phyloP scores from a whole-genome alignment of 805 yeast species.

The Cephaloascus albidus region DNA sequence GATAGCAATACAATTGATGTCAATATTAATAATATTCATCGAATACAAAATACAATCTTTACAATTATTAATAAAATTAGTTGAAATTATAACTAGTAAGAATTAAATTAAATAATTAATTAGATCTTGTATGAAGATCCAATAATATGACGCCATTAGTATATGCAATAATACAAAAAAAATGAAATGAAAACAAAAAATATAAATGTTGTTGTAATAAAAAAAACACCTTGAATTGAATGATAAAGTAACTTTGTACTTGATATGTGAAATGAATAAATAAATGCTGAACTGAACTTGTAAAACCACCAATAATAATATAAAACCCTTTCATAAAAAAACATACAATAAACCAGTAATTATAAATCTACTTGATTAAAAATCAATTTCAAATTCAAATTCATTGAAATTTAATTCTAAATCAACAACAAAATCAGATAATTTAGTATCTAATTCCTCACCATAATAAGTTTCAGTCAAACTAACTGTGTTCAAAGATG shows the following conservation, averaged over 20 bases:
- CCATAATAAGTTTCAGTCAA: not conserved
- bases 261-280: not conserved
- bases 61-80: too few relatives aligned
- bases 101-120: too few relatives aligned
- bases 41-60: too few relatives aligned
- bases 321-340: not conserved
- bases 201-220: too few relatives aligned
- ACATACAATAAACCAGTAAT: not conserved
- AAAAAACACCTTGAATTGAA: not conserved
- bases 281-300: not conserved
- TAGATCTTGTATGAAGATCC: too few relatives aligned
- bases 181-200: not conserved
- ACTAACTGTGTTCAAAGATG: not conserved
- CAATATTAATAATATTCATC: too few relatives aligned
- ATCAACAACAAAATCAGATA: not conserved
- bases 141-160: not conserved
- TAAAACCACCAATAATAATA: not conserved
- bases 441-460: not conserved
- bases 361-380: not conserved
- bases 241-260: not conserved
- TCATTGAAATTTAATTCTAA: not conserved
- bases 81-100: too few relatives aligned
- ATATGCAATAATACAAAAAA: not conserved
- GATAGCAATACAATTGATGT: too few relatives aligned
- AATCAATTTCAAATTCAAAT: not conserved